Conservation (phyloP, 2,329 filamentous ascomycete species). For the Beauveria sp. region DNA sequence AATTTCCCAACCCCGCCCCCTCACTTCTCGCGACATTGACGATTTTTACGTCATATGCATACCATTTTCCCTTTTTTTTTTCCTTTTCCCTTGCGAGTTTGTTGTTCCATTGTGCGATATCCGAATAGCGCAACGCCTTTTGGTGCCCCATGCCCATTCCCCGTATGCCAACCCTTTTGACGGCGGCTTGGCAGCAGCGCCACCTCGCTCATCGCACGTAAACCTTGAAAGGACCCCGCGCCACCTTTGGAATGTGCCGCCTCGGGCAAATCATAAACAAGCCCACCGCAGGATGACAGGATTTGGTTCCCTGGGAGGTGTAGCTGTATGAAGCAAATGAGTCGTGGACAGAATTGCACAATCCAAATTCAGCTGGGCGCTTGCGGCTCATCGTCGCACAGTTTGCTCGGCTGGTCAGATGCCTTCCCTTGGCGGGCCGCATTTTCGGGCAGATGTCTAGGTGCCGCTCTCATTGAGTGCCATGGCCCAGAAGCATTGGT, state of each 20-base stretch:
- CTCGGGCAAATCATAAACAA: neutral
- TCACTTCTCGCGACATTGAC: neutral
- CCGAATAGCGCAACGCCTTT: neutral
- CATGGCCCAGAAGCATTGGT: neutral
- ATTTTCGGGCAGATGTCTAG: neutral
- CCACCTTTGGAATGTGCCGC: neutral
- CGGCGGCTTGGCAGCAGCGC: neutral
- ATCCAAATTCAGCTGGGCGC: neutral
- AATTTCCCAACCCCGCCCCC: neutral
- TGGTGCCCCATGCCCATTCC: neutral
- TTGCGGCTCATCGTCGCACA: neutral
- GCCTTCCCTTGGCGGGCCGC: neutral
- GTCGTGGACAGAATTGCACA: neutral
- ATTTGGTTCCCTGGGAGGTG: neutral
- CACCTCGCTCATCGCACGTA: neutral
- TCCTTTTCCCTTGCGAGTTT: neutral
- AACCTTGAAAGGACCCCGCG: neutral
- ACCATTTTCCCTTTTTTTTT: neutral
- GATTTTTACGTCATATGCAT: slow-evolving; percentile 1
- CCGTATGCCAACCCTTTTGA: neutral
- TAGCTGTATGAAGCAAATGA: neutral
- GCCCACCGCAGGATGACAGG: neutral
- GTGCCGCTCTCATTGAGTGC: neutral
- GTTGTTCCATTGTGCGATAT: neutral
- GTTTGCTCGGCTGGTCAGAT: neutral